Base-by-base conservation (phyloP, 2,329 filamentous ascomycete genomes). In the Neofusicoccum laricinum region DNA sequence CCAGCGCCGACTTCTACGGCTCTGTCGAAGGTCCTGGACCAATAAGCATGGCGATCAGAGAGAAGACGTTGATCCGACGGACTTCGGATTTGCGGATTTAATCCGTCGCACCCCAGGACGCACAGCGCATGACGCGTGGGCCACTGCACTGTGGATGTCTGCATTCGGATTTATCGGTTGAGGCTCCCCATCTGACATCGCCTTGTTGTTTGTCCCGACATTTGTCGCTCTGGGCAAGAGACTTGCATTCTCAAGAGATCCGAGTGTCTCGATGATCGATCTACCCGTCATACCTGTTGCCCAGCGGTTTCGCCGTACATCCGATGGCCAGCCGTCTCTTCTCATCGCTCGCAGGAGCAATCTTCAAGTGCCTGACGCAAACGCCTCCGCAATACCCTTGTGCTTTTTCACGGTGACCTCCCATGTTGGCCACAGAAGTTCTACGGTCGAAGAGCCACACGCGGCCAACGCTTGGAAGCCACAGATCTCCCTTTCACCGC, bases 41-140 rank as follows among this genome's bases (percentile, higher is more conserved):
- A 58, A 41, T 32, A 15, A 15, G 21, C 1, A 17, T 30, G 5
- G 21, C 32, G 7, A 25, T 34, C 10, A 10, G 14, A 32, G 4
- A 12, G 53, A 19, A 30, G 50, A n/a, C 12, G 2, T 8, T 43
- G 45, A 58, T 58, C 53, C 53, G 53, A 34, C 21, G 40, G 7
- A n/a, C 17, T n/a, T 58, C 53, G 53, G 53, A 58, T 58, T 43
- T 58, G 15, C 53, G 53, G 53, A 58, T 58, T 32, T 58, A 58
- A 7, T 17, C 5, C 14, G 21, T 17, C 7, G 21, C 38, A 58
- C 53, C 40, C 21, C 53, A 32, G 21, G 10, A 45, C n/a, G 53
- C 51, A 41, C 50, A 14, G 25, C 36, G 40, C 53, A 14, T 4
- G 21, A 58, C 53, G 21, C 38, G 51, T 57, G 51, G 36, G 25